Base-by-base conservation (phyloP, 2,329 filamentous ascomycete genomes). In the Fusarium setosum region DNA sequence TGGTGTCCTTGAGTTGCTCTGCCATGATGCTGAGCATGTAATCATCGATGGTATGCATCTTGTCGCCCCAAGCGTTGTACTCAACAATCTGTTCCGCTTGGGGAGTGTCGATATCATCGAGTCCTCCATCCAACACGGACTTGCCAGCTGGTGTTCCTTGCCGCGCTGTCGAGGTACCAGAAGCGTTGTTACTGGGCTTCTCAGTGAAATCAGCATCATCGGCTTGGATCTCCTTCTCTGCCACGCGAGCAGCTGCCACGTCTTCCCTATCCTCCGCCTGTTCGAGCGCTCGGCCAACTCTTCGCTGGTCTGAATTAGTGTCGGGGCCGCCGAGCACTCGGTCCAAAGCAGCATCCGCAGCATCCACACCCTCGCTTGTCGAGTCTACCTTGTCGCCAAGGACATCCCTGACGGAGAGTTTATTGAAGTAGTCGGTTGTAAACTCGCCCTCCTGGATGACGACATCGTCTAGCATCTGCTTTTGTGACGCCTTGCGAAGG, bases 381-480 rank as follows among this genome's bases (percentile, higher is more conserved):
- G 75, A 74, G 61, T 89, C 87, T 1, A 85, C 81, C 35, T 87
- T 83, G 12, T 86, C 85, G 52, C 85, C 86, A 23, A 93, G 82
- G 49, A 92, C 89, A 61, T 93, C 92, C 34, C 87, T 84, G 49
- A 91, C 89, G 82, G 68, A 94, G 40, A 92, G 83, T 71, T 91
- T 93, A 72, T 94, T 94, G 79, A 97, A 95, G 76, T 97, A 94
- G 73, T 99, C 96, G 0, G 96, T 99, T 0, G 95, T 99, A 76
- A 99, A 99, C 68, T 95, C 94, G 64, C 96, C 96, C 76, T 98
- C 96, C 75, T 99, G 96, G 69, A 99, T 99, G 56, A 99, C 94
- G 8, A 99, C 93, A 66, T 99, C 96, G 72, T 99, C 96, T 0
- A 99, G 86, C 88, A 99, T 94, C 71, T 96, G 92, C 81, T 99